A percentile compares a stretch with the other conserved stretches of the same genome.
Conservation (phyloP, 23 red algal species). For the Gracilaria caudata region DNA sequence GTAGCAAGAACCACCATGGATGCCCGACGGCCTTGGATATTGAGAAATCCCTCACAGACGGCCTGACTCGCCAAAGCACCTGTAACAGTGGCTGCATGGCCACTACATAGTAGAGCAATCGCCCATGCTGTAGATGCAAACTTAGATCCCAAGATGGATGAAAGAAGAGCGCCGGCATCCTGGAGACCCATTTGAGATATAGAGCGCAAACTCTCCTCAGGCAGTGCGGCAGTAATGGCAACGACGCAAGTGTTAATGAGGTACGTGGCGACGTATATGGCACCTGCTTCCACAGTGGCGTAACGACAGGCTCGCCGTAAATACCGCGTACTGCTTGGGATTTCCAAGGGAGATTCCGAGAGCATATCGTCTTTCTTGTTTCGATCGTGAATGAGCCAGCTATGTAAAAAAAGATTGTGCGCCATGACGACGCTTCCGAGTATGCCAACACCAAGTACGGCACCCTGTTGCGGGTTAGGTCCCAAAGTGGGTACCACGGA, state of each 20-base stretch:
- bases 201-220: conserved; percentile 36
- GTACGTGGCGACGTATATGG: conserved; percentile 72
- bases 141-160: conserved; percentile 36
- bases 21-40: not conserved
- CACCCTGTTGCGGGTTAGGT: conserved; percentile 45
- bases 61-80: conserved; percentile 85
- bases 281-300: conserved; percentile 65
- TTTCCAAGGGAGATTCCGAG: not conserved
- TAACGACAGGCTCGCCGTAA: conserved; percentile 47
- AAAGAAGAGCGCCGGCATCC: conserved; percentile 72
- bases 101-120: conserved; percentile 81
- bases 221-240: conserved; percentile 64
- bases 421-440: conserved; percentile 92
- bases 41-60: conserved; percentile 92
- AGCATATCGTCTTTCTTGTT: not conserved
- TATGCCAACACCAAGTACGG: conserved; percentile 77
- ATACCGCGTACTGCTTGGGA: not conserved
- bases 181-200: conserved; percentile 55
- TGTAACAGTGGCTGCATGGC: conserved; percentile 86
- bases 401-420: conserved; percentile 94
- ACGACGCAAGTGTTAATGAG: conserved; percentile 81
- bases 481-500: conserved; percentile 74
- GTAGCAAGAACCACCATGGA: conserved; percentile 47
- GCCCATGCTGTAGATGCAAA: conserved; percentile 81
- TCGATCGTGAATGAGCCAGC: conserved; percentile 70